phyloP scores from a whole-genome alignment of 768 basidiomycete species.

The Cystoderma amianthinum region DNA sequence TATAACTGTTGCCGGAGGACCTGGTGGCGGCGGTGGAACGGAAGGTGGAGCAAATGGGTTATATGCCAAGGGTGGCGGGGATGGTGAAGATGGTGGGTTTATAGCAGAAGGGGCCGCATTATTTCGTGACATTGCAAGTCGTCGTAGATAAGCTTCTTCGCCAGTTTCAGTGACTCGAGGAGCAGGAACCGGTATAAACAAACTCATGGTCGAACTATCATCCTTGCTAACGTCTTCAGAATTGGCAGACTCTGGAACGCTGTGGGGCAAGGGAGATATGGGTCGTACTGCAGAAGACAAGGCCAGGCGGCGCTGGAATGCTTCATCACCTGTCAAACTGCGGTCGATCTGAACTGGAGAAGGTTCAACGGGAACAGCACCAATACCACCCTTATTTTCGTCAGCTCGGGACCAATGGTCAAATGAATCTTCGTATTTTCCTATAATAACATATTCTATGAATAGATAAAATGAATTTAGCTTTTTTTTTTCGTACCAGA shows the following conservation, averaged over 20 bases:
- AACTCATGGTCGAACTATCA: constrained; percentile 1
- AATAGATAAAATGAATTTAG: too few relatives aligned
- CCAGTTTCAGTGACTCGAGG: constrained; percentile 35
- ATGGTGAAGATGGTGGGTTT: constrained; percentile 23
- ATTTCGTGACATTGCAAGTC: constrained; percentile 45
- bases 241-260: constrained; percentile 9
- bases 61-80: constrained; percentile 53
- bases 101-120: constrained; percentile 15
- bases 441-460: constrained; percentile 16
- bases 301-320: constrained; percentile 69
- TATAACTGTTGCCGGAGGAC: constrained; percentile 25
- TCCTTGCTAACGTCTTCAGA: constrained; percentile 9
- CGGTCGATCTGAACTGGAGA: constrained; percentile 34
- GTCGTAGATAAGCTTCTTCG: constrained; percentile 64
- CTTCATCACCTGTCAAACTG: constrained; percentile 69
- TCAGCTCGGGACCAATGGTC: constrained; percentile 46
- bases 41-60: constrained; percentile 65
- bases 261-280: constrained; percentile 15
- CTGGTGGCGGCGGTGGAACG: constrained; percentile 50
- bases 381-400: constrained; percentile 26
- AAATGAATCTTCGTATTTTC: constrained; percentile 41
- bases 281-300: constrained; percentile 37
- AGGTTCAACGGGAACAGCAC: constrained; percentile 13
- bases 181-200: constrained; percentile 5
- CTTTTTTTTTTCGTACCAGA: too few relatives aligned